Base-by-base conservation (phyloP, 1,284 basidiomycete species). In the Peniophora sp. region DNA sequence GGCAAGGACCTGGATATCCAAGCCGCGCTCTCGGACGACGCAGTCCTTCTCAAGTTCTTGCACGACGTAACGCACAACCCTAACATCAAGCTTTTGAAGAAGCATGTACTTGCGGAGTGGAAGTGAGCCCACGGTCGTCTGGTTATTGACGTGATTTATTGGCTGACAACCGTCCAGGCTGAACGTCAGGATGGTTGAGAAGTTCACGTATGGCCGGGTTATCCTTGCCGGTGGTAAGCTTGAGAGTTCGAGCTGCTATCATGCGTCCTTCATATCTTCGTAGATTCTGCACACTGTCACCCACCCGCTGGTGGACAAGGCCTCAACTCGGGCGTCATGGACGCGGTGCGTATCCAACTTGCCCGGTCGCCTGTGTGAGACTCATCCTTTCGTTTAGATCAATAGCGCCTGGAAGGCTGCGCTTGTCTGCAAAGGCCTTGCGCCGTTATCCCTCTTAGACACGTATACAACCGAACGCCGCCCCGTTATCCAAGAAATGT, bases 321-420 rank as follows among this genome's bases (percentile, higher is more conserved):
- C 6, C 48, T 54, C 50, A 58, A 58, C 41, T 53, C 55, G 1
- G 51, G 57, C 20, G 52, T 58, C 10, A 56, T 56, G 48, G 55
- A 58, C 35, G 50, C 56, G 3, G 56, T 55, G 41, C 25, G 55
- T 51, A 19, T 51, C n/a, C 16, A 17, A 41, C 38, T n/a, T 36
- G 10, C 10, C 34, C 10, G 34, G 10, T 10, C 34, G 34, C 10
- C 10, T 36, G n/a, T n/a, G 12, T 32, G 27, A 8, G n/a, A 8
- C 38, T 20, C n/a, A 41, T 8, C 10, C 23, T 14, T 22, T 44
- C 36, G 11, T 20, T 14, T 24, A 68, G 69, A 61, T 67, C 49
- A 75, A 74, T 51, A 56, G 74, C 2, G 65, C 58, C 0, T 75
- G 72, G 73, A 74, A 75, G 47, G 50, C 74, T 22, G 61, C 68